A percentile compares a stretch with the other conserved stretches of the same genome.
phyloP scores from a whole-genome alignment of 306 rosid species.

The Rosa rugosa region DNA sequence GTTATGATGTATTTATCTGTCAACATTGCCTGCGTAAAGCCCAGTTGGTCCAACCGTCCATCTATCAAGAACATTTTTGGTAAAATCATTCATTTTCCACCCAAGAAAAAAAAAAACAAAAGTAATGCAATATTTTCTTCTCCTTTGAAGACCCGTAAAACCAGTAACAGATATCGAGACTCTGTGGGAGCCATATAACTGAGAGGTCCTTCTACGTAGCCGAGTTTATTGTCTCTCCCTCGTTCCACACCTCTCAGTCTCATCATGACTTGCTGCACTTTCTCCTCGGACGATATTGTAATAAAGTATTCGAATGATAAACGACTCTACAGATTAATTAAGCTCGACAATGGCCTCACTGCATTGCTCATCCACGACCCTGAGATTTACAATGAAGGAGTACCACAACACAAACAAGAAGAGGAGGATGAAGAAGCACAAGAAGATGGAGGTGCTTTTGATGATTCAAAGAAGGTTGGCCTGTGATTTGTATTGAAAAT shows the following conservation, averaged over 20 bases:
- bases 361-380: constrained; percentile 91
- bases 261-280: constrained; percentile 22
- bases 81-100: no score
- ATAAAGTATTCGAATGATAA: constrained; percentile 78
- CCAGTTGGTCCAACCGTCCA: no score
- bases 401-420: constrained; percentile 12
- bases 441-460: constrained; percentile 42
- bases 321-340: constrained; percentile 59
- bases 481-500: not conserved
- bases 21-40: no score
- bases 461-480: constrained; percentile 69
- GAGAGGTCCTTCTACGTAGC: no score
- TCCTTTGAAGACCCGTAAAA: no score
- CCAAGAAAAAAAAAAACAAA: no score
- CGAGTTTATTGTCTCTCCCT: not conserved
- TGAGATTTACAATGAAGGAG: constrained; percentile 69
- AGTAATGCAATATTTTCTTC: no score
- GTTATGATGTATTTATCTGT: no score
- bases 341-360: constrained; percentile 70
- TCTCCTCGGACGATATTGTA: constrained; percentile 59
- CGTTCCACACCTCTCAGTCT: not conserved
- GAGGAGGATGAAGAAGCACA: constrained; percentile 30
- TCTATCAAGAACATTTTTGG: no score
- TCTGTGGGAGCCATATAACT: no score
- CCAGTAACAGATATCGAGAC: no score